A percentile compares a stretch with the other conserved stretches of the same genome.
These are phyloP conservation scores for Aschersonia sp. DNA, from an alignment of 2,329 filamentous ascomycete species.

Conservation along the genomic window DNA sequence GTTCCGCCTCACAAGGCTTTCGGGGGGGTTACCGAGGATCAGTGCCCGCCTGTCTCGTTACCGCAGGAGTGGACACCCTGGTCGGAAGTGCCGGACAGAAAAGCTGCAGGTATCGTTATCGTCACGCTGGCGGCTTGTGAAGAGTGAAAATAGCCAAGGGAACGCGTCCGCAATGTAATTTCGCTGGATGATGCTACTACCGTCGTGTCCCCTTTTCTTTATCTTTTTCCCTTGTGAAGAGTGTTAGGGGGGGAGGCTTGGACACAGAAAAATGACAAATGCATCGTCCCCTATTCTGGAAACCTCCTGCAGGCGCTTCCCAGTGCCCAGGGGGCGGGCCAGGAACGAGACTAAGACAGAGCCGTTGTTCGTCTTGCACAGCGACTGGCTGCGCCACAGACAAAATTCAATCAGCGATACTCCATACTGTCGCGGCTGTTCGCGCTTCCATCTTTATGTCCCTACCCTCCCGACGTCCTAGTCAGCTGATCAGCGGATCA, in stretches of 20 bases:
- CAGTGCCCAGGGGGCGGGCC: background rate
- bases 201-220: no score
- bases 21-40: background rate
- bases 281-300: slow-evolving; percentile 6
- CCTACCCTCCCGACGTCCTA: background rate
- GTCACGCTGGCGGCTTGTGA: no score
- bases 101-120: background rate
- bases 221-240: background rate
- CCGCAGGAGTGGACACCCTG: slow-evolving; percentile 1
- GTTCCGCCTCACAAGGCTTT: background rate
- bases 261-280: slow-evolving; percentile 3
- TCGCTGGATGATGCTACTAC: no score
- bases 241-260: background rate
- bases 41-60: background rate
- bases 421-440: background rate
- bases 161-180: no score
- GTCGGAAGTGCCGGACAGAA: background rate
- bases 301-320: background rate
- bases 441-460: background rate
- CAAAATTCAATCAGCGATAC: background rate
- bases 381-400: background rate
- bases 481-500: background rate
- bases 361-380: background rate
- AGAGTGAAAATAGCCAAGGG: no score
- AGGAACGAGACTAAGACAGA: background rate